phyloP scores from a whole-genome alignment of 495 filamentous ascomycete genomes.

The Daldinia bambusicola region DNA sequence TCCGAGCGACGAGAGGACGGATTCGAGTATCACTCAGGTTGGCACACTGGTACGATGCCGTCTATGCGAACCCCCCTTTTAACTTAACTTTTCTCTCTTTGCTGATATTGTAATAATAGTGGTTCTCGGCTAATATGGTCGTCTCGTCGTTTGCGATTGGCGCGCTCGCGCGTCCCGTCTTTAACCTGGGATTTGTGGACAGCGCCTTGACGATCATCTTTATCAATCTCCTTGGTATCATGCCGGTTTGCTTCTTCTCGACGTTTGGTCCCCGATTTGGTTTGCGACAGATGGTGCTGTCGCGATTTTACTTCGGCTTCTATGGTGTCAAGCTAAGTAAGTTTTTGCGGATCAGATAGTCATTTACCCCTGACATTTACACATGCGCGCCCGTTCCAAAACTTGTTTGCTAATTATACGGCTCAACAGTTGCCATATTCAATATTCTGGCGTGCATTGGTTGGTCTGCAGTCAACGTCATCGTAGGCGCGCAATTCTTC shows the following conservation, averaged over 20 bases:
- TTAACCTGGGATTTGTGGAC: constrained; percentile 77
- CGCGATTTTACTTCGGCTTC: constrained; percentile 82
- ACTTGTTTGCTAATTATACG: constrained; percentile 19
- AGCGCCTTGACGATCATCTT: constrained; percentile 80
- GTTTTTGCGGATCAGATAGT: constrained; percentile 37
- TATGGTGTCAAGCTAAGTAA: constrained; percentile 76
- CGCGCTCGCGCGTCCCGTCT: constrained; percentile 73
- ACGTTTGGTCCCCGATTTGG: constrained; percentile 83
- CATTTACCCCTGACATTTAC: background rate
- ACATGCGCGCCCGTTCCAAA: background rate
- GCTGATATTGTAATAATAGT: constrained; percentile 63
- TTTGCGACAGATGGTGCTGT: constrained; percentile 87
- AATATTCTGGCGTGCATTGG: constrained; percentile 82
- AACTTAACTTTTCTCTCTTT: background rate
- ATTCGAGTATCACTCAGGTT: constrained; percentile 72
- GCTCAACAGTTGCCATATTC: constrained; percentile 69
- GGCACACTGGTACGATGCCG: constrained; percentile 73
- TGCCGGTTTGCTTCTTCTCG: constrained; percentile 82
- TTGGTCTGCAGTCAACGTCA: constrained; percentile 79
- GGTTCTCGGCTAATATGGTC: constrained; percentile 87
- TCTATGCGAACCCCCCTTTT: background rate
- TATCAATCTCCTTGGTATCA: constrained; percentile 78
- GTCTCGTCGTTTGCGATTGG: constrained; percentile 85
- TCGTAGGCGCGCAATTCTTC: constrained; percentile 85
- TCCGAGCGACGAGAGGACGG: constrained; percentile 75